Base-by-base conservation (phyloP, 164 flowering plant genomes). In the Nelumbo lutea region DNA sequence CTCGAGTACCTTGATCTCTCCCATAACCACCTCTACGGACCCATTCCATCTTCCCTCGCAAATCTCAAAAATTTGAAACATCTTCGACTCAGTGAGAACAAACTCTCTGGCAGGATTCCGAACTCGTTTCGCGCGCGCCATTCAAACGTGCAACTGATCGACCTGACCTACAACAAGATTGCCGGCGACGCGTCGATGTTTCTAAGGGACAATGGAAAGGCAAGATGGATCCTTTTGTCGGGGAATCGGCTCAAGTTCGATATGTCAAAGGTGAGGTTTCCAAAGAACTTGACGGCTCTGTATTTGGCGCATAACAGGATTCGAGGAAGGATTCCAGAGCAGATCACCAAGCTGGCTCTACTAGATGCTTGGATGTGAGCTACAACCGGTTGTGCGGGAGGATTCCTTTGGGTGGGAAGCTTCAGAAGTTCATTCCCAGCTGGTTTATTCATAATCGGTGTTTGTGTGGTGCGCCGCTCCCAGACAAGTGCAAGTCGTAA, bases 81-180 rank as follows among this genome's bases (percentile, higher is more conserved):
- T 6, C 55, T 7, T 10, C 13, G 10, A 2, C 55, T 51, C 55
- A 13, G 9, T 13, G 11, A 7, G 11, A 51, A 51, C 55, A 51
- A 7, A 7, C 11, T 51, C 9, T 7, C 55, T 13, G 55, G 55
- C 7, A 6, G 11, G 10, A 51, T 51, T 3, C 55, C 55, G 55
- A 13, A 51, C 7, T 51, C 55, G 13, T 51, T 51, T 13, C 11
- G 55, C 11, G 10, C 2, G 13, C 10, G 7, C 9, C 55, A 7
- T 2, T 3, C 2, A 2, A 13, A 51, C 7, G 9, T 7, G 9
- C 55, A 4, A 0, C 64, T 65, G 13, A 74, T 89, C 9, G 73
- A 77, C 75, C 77, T 90, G 42, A 85, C 96, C 0, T 86, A 84
- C 55, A 51, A 51, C 55, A 9, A 51, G 55, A 9, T 51, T 13